Evolutionary conservation across 1,284 basidiomycete species (phyloP).

Genomic region (Prillingera fragicola): DNA sequence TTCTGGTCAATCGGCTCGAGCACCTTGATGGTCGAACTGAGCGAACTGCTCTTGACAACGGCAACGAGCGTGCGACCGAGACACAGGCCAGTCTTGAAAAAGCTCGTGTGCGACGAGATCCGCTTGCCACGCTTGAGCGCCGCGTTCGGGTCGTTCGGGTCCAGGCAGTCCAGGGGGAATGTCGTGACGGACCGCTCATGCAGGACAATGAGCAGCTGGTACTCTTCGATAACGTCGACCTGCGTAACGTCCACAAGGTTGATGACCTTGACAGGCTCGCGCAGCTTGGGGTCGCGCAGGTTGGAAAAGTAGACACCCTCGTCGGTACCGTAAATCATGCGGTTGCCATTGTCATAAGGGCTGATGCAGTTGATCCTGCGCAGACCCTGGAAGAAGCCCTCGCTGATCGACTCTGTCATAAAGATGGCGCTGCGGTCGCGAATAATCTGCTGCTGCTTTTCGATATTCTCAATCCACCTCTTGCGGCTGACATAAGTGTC

Average conservation of each 20-base stretch:
- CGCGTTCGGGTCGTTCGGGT: constrained; percentile 81
- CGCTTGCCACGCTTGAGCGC: constrained; percentile 90
- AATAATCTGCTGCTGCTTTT: constrained; percentile 80
- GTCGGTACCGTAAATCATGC: constrained; percentile 92
- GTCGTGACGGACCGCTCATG: constrained; percentile 96
- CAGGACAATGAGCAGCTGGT: constrained; percentile 89
- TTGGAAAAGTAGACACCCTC: constrained; percentile 95
- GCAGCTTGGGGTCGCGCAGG: constrained; percentile 62
- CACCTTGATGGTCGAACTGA: constrained; percentile 96
- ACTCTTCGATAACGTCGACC: constrained; percentile 94
- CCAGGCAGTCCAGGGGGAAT: constrained; percentile 89
- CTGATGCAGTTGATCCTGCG: constrained; percentile 91
- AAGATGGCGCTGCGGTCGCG: constrained; percentile 82
- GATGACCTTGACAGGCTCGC: constrained; percentile 85
- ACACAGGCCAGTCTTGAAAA: constrained; percentile 95
- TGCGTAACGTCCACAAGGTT: constrained; percentile 85
- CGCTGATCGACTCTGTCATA: constrained; percentile 76
- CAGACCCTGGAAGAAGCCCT: constrained; percentile 75
- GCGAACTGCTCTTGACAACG: constrained; percentile 89
- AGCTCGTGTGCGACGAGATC: constrained; percentile 92
- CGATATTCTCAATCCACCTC: constrained; percentile 93
- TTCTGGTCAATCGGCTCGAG: constrained; percentile 93
- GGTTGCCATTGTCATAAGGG: constrained; percentile 81
- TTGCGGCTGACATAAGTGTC: constrained; percentile 75
- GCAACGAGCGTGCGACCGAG: constrained; percentile 92